Percentiles rank a stretch among this genome's conserved stretches.
These are phyloP conservation scores for Microbotryum violaceum DNA, from an alignment of 1,284 basidiomycete genomes.

Conservation along the genomic window DNA sequence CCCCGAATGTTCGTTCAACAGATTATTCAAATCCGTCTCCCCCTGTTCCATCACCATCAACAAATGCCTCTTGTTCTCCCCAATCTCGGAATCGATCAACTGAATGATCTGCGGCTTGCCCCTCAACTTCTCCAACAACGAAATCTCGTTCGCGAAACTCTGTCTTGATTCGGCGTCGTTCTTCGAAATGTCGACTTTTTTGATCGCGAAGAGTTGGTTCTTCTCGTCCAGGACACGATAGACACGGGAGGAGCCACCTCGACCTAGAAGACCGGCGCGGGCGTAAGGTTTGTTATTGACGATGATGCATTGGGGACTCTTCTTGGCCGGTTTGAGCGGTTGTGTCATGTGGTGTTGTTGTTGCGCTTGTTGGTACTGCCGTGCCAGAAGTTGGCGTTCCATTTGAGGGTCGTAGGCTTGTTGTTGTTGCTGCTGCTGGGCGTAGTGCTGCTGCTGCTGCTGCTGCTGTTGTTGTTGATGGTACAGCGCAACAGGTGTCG, in stretches of 20 bases:
- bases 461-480: conserved; percentile 22
- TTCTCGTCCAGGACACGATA: conserved; percentile 69
- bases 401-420: conserved; percentile 1
- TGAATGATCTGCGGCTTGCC: conserved; percentile 85
- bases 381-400: background rate
- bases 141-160: conserved; percentile 92
- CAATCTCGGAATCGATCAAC: conserved; percentile 71
- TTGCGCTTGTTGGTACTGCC: conserved; percentile 11
- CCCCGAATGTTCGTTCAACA: conserved; percentile 67
- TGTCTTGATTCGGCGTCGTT: conserved; percentile 70
- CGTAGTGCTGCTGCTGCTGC: conserved; percentile 10
- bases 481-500: conserved; percentile 22
- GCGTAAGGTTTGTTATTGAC: conserved; percentile 73
- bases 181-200: conserved; percentile 75
- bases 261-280: conserved; percentile 76
- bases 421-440: conserved; percentile 17
- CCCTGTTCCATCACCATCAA: conserved; percentile 87
- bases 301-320: conserved; percentile 12
- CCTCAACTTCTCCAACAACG: conserved; percentile 70
- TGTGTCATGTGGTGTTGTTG: conserved; percentile 7
- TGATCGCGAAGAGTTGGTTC: conserved; percentile 77
- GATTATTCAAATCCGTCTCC: conserved; percentile 73
- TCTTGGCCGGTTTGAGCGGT: conserved; percentile 15
- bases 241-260: conserved; percentile 87
- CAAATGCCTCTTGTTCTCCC: conserved; percentile 51